Base-by-base conservation (phyloP, 805 yeast genomes). In the Ogataea pignaliae region DNA sequence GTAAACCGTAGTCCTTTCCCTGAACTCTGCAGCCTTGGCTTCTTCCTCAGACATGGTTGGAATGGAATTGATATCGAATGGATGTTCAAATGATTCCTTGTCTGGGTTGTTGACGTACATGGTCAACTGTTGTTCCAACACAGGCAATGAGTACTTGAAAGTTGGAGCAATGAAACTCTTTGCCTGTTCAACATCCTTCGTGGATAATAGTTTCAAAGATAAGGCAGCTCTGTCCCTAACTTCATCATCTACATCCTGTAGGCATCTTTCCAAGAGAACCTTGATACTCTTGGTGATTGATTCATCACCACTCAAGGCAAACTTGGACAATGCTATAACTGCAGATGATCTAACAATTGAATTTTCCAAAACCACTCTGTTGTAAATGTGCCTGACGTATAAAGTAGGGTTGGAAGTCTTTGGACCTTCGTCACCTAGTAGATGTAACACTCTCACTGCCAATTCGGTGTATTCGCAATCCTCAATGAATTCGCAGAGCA, bases 201-300 rank as follows among this genome's bases (percentile, higher is more conserved):
- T 60, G 8, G 72, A 61, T 29, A 87, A 75, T 48, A 89, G 78
- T 51, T 79, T 76, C 59, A 91, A 74, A 2, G 96, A 83, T 54
- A 91, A 72, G 2, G 95, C 85, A 10, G 99, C 97, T 64, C 99
- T 83, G 64, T 91, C 99, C 72, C 99, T 88, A 30, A 93, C 99
- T 68, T 91, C 99, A 66, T 91, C 99, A 64, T 91, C 97, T 37
- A 74, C 78, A 65, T 91, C 99, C 52, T 78, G 85, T 52, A 89
- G 76, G 54, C 96, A 88, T 69, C 97, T 82, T 47, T 75, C 74
- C 54, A 93, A 76, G 55, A 93, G 74, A 47, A 85, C 84, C 54
- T 75, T 75, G 55, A 91, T 85, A 43, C 89, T 84, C 50, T 75
- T 73, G 43, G 77, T 70, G 49, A 90, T 78, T 26, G 75, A 72